These are phyloP conservation scores for Lactifluus rugatus DNA, from an alignment of 768 basidiomycete genomes.

Conservation along the genomic window DNA sequence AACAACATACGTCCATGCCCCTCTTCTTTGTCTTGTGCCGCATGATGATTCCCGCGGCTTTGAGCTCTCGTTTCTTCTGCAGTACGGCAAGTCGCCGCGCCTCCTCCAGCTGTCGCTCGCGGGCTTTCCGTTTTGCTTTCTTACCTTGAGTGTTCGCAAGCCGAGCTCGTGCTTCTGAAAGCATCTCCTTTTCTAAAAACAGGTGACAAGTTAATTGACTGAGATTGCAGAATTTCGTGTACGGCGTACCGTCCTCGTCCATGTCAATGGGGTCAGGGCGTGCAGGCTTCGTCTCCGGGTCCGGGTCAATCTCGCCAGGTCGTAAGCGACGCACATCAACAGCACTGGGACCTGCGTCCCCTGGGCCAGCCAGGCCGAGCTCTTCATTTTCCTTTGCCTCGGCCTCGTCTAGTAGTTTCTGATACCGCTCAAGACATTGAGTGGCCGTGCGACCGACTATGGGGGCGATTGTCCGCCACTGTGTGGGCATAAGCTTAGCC, in stretches of 20 bases:
- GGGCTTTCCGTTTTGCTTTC: conserved; percentile 97
- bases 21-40: conserved; percentile 91
- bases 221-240: not conserved
- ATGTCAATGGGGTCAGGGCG: conserved; percentile 99
- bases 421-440: conserved; percentile 96
- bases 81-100: conserved; percentile 87
- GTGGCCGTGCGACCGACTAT: conserved; percentile 97
- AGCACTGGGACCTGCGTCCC: conserved; percentile 72
- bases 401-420: conserved; percentile 94
- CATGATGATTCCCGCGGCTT: conserved; percentile 97
- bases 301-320: conserved; percentile 97
- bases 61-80: conserved; percentile 96
- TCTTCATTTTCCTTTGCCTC: conserved; percentile 96
- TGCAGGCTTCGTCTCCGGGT: conserved; percentile 97
- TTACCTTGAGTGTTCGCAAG: conserved; percentile 99
- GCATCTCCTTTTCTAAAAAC: conserved; percentile 90
- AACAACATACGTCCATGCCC: conserved; percentile 85
- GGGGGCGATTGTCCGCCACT: conserved; percentile 98
- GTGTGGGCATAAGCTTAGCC: conserved; percentile 98
- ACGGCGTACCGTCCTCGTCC: conserved; percentile 86
- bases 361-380: conserved; percentile 79
- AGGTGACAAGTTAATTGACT: conserved; percentile 5
- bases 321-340: conserved; percentile 84
- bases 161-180: conserved; percentile 96
- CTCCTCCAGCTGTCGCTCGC: conserved; percentile 95